Evolutionary conservation across 139 green algal genomes (phyloP), one percentile per base, ranked within the genome.

Genomic region (Nannochloris sp.): DNA sequence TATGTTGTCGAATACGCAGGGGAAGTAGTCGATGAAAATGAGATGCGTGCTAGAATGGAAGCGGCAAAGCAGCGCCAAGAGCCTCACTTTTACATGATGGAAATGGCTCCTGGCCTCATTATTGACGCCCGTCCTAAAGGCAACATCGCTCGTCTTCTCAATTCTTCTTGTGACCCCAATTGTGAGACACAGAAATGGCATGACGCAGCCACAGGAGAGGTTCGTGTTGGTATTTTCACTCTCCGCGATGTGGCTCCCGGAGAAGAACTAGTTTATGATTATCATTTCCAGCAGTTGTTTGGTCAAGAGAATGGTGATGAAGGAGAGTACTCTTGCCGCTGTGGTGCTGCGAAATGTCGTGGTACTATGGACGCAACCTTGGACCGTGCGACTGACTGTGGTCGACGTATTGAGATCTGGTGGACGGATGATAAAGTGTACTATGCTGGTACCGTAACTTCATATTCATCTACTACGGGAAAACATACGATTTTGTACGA

Each of bases 11-110:
- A 96, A 83, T 96, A 96, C 51, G 76, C 75, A 37, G 89, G 89
- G 29, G 81, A 92, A 74, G 67, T 90, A 19, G 73, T 90, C 27
- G 71, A 81, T 54, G 58, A 74, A 2, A 23, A 7, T 29, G 84
- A 87, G 76, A 74, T 85, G 56, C 33, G 61, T 35, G 58, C 60
- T 14, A 79, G 89, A 46, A 90, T 90, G 77, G 76, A 81, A 6
- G 73, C 78, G 14, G 76, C 79, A 4, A 81, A 81, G 23, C 64
- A 68, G 31, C 58, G 53, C 25, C 77, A 74, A 27, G 69, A 83
- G 64, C 81, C 75, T 31, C 76, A 90, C 71, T 93, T 90, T 54
- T 95, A 95, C 82, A 89, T 95, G 69, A 95, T 95, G 88, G 87
- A 93, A 74, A 78, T 92, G 54, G 59, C 37, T 8, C 69, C 80